Evolutionary conservation across 139 green algal genomes (phyloP), one percentile per base, ranked within the genome.

Genomic region (Haematococcus lacustris): DNA sequence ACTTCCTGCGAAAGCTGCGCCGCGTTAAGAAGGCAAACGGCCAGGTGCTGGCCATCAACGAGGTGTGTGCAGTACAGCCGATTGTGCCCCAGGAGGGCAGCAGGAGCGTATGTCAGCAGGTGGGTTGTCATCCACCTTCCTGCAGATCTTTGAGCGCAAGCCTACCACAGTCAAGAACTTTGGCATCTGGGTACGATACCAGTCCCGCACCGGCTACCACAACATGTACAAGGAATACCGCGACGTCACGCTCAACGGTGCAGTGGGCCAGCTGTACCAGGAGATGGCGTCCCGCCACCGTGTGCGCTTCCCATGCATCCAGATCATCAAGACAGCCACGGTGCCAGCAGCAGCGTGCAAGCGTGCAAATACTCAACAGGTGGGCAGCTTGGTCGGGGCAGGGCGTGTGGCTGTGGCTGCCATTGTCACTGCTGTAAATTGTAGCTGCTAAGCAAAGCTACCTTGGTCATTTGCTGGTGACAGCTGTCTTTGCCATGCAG

Each of bases 171-270:
- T 97, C 47, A 98, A 98, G 90, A 99, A 99, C 91, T 99, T 91
- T 85, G 96, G 94, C 78, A 89, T 99, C 69, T 99, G 96, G 96
- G 86, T 99, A 60, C 93, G 96, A 51, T 98, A 97, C 87, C 87
- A 96, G 83, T 97, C 90, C 2, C 90, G 96, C 59, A 98, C 93
- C n/a, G 95, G 95, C 43, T 90, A 90, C 66, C 90, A 97, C 89
- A 98, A 97, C 90, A 91, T 92, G 85, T 97, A 97, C 92, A 98
- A 98, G 87, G 95, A 99, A 91, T 99, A 98, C 91, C 87, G 96
- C 51, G 93, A 99, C 82, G 83, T 86, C 28, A 99, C 94, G 41
- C 88, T 99, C 37, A 99, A 99, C 80, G 93, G 92, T 51, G 91
- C 93, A 21, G 90, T 99, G 30, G 86, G 92, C 74, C 91, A 96